phyloP scores from a whole-genome alignment of 305 asterid genomes.

The Ilex paraguariensis region DNA sequence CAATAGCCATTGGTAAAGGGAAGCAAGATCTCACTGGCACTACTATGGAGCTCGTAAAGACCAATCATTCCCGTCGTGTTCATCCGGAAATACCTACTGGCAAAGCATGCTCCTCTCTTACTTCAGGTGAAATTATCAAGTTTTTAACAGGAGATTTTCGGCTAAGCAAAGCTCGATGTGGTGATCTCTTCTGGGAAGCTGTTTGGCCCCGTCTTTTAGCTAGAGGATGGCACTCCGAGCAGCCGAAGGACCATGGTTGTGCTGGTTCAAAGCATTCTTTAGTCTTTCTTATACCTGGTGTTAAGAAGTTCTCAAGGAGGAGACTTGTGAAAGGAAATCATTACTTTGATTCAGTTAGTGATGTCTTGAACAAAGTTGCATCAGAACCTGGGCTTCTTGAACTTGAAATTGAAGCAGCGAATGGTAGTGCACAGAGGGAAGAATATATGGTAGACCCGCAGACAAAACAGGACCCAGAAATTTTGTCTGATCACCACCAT shows the following conservation, averaged over 20 bases:
- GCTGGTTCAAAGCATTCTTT: constrained; percentile 9
- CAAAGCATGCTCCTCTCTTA: constrained; percentile 10
- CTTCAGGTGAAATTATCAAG: constrained; percentile 8
- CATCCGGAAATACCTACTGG: constrained; percentile 3
- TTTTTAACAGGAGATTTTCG: constrained; percentile 13
- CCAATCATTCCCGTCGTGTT: constrained; percentile 4
- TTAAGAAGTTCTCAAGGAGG: constrained; percentile 9
- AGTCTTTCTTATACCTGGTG: constrained; percentile 8
- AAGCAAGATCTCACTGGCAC: constrained; percentile 18
- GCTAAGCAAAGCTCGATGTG: constrained; percentile 10
- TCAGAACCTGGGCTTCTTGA: constrained; percentile 10
- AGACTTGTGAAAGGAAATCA: constrained; percentile 9
- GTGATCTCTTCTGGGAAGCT: constrained; percentile 17
- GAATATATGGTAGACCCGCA: background rate
- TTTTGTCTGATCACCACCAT: background rate
- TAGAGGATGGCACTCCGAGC: constrained; percentile 14
- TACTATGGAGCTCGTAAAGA: constrained; percentile 9
- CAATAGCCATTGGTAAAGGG: constrained; percentile 14
- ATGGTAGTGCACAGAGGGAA: background rate
- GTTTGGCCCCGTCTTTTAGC: constrained; percentile 17
- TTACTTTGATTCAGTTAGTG: constrained; percentile 13
- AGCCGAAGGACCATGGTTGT: constrained; percentile 5
- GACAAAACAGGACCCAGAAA: constrained; percentile 2
- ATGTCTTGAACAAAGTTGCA: constrained; percentile 10
- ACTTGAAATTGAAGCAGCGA: constrained; percentile 4